Evolutionary conservation across 805 yeast species (phyloP).

Genomic region (Candida yuanshanica): DNA sequence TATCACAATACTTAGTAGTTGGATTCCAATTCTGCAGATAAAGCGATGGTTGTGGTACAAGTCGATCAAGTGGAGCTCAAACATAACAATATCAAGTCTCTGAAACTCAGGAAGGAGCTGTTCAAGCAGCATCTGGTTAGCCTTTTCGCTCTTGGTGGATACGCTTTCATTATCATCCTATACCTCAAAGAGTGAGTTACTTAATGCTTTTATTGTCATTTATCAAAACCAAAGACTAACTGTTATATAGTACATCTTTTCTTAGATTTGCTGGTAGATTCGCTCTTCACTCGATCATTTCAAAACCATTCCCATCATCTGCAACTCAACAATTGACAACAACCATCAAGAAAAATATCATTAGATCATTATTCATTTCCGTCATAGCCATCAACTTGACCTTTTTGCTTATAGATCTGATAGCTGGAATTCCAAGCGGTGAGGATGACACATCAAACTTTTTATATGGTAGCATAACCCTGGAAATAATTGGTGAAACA

Average conservation of each 20-base stretch:
- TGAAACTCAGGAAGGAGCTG: constrained; percentile 17
- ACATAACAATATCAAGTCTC: constrained; percentile 12
- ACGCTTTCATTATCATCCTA: constrained; percentile 17
- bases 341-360: constrained; percentile 20
- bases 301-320: constrained; percentile 37
- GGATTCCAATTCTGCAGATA: not conserved
- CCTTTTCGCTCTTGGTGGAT: constrained; percentile 16
- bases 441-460: constrained; percentile 14
- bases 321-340: constrained; percentile 20
- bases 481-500: constrained; percentile 45
- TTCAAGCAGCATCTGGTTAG: constrained; percentile 11
- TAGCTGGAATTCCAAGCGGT: constrained; percentile 24
- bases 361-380: constrained; percentile 26
- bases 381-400: constrained; percentile 19
- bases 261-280: constrained; percentile 27
- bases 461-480: constrained; percentile 32
- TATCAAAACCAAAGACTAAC: constrained; percentile 4
- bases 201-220: not conserved
- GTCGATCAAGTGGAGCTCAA: constrained; percentile 7
- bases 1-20: not conserved
- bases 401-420: constrained; percentile 31
- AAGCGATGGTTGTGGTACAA: not conserved
- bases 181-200: constrained; percentile 21
- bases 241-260: constrained; percentile 16
- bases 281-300: constrained; percentile 32